Conservation (phyloP, 805 yeast genomes). For the Starmerella bombi region DNA sequence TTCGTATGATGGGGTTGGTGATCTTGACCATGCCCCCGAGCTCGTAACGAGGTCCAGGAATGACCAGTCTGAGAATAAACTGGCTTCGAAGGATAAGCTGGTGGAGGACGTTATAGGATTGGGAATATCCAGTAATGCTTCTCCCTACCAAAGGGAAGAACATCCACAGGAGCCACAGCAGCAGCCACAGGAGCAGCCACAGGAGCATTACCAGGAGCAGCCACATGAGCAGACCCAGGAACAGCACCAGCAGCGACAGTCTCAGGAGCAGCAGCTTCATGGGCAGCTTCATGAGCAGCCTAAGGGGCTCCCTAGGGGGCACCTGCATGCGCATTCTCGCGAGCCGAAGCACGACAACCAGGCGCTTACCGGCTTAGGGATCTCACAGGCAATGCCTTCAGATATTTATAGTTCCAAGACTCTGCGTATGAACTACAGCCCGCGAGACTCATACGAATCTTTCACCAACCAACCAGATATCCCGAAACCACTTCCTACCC, state of each 20-base stretch:
- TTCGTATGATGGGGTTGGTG: too few relatives aligned
- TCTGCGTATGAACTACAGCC: neutral
- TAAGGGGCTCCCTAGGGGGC: neutral
- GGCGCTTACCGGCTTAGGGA: neutral
- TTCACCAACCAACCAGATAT: constrained; percentile 1
- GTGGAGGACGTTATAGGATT: neutral
- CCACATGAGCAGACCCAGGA: neutral
- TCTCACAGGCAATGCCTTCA: neutral
- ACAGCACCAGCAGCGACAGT: too few relatives aligned
- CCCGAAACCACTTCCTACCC: constrained; percentile 17
- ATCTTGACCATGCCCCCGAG: neutral
- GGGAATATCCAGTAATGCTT: neutral
- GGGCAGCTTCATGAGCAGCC: neutral
- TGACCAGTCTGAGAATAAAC: neutral
- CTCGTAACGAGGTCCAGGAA: too few relatives aligned
- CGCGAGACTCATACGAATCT: neutral
- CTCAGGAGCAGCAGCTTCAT: too few relatives aligned
- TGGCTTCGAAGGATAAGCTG: neutral
- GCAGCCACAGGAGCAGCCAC: neutral
- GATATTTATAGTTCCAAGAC: too few relatives aligned
- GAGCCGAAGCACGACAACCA: neutral
- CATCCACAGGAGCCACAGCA: neutral
- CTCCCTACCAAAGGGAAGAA: neutral
- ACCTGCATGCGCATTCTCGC: neutral
- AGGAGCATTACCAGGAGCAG: too few relatives aligned